These are phyloP conservation scores for Lactarius akahatsu DNA, from an alignment of 768 basidiomycete species.

Conservation along the genomic window DNA sequence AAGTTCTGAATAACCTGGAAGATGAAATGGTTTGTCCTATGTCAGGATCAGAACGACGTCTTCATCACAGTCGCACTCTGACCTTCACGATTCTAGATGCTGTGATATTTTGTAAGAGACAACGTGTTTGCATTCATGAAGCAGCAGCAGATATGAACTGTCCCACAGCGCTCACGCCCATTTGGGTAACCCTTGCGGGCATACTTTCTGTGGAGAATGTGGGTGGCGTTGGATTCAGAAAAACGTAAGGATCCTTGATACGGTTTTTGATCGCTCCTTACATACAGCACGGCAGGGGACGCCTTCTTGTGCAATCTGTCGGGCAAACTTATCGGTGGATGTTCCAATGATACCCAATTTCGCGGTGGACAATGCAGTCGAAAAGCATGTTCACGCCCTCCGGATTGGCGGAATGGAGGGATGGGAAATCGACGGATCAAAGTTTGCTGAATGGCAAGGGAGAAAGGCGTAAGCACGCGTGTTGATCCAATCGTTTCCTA, in stretches of 20 bases:
- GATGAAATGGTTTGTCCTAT: slow-evolving; percentile 71
- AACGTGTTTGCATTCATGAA: slow-evolving; percentile 11
- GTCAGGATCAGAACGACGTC: slow-evolving; percentile 39
- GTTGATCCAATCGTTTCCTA: slow-evolving; percentile 17
- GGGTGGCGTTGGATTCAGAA: slow-evolving; percentile 57
- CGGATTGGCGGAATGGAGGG: slow-evolving; percentile 48
- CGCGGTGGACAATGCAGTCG: slow-evolving; percentile 57
- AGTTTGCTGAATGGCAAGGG: slow-evolving; percentile 49
- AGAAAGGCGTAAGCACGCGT: slow-evolving; percentile 51
- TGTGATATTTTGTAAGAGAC: slow-evolving; percentile 62
- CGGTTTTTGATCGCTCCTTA: slow-evolving; percentile 9
- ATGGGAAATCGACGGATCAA: slow-evolving; percentile 52
- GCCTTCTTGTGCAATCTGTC: slow-evolving; percentile 61
- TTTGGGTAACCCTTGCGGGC: slow-evolving; percentile 69
- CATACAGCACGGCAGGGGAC: slow-evolving; percentile 38
- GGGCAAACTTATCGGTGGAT: slow-evolving; percentile 42
- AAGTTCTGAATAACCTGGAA: slow-evolving; percentile 50
- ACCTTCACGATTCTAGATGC: slow-evolving; percentile 46
- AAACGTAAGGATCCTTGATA: slow-evolving; percentile 43
- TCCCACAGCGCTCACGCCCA: slow-evolving; percentile 56
- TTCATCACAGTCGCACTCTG: slow-evolving; percentile 3
- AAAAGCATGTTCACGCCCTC: slow-evolving; percentile 53
- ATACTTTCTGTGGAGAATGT: slow-evolving; percentile 70
- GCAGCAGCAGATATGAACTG: slow-evolving; percentile 6
- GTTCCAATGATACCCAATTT: slow-evolving; percentile 64